phyloP scores from a whole-genome alignment of 2,329 filamentous ascomycete genomes.

The Fusarium xylarioides region DNA sequence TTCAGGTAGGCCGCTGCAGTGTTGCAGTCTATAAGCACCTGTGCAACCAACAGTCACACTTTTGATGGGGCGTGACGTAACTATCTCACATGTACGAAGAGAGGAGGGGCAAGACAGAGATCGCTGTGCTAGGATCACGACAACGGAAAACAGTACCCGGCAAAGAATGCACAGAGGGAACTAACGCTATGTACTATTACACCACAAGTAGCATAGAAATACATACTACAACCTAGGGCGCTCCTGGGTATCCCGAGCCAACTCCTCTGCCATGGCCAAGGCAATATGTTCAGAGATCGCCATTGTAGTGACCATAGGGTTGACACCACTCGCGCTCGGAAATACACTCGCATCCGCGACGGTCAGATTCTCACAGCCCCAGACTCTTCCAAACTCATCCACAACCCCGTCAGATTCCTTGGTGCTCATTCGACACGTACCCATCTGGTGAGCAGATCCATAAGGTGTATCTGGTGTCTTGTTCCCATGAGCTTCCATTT shows the following conservation, averaged over 20 bases:
- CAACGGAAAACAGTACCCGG: neutral
- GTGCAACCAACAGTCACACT: neutral
- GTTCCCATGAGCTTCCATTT: neutral
- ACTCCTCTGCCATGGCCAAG: neutral
- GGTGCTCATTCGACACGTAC: neutral
- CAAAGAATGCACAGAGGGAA: neutral
- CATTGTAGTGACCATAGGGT: neutral
- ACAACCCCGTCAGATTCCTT: neutral
- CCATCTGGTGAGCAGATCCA: neutral
- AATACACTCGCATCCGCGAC: neutral
- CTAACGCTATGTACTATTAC: too few species aligned
- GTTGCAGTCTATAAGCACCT: neutral
- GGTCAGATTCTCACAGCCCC: neutral
- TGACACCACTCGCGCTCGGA: neutral
- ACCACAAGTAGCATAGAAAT: rapidly evolving
- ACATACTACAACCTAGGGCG: neutral
- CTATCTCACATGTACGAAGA: rapidly evolving
- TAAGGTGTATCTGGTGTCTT: neutral
- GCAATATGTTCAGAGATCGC: neutral
- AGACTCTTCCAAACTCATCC: neutral
- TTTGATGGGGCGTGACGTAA: neutral
- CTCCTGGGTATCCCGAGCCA: neutral
- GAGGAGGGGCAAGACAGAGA: neutral
- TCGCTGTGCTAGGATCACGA: neutral
- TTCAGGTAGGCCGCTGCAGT: neutral